Evolutionary conservation across 2,329 filamentous ascomycete genomes (phyloP), one percentile per base, ranked within the genome.

Genomic region (Rosellinia necatrix): DNA sequence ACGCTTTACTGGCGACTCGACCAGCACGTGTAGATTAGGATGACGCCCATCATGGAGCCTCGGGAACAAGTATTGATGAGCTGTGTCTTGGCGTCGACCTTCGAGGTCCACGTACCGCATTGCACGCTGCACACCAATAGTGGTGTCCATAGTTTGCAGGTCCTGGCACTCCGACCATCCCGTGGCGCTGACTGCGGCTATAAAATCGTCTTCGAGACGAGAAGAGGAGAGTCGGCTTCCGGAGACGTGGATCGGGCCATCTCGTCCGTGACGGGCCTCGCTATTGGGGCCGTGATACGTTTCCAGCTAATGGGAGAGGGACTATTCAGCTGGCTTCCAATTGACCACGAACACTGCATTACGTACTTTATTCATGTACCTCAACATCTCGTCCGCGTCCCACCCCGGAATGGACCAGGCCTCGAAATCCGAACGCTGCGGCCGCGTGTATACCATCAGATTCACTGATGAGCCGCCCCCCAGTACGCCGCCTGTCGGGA

Each of bases 381-480:
- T 79, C 8, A 80, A 59, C 68, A 85, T 27, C 8, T 69, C 68
- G 22, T 68, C 64, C 2, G 68, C 52, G 12, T 61, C 56, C 70
- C 70, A 65, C 12, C 68, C 64, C 21, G 65, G 37, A n/a, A 56
- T 65, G 1, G 64, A 47, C 67, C 68, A 71, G 0, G 66, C 56
- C n/a, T 70, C 67, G 19, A 61, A 72, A 48, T 74, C 73, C 17
- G 63, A 61, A 21, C 64, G 58, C 51, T 73, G 70, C 9, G 64
- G 69, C 7, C 72, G 61, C 1, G 58, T 61, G 48, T 66, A 64
- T 68, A 79, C 76, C 72, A 78, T 74, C 58, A 78, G 75, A 53
- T 80, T 81, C 27, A 80, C 76, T 1, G 76, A 76, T 1, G 74
- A 77, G 4, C 81, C 82, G n/a, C 83, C 83, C 24, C 83, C 83